A percentile compares a stretch with the other conserved stretches of the same genome.
phyloP scores from a whole-genome alignment of 2,329 filamentous ascomycete species.

The Sporothrix globosa region DNA sequence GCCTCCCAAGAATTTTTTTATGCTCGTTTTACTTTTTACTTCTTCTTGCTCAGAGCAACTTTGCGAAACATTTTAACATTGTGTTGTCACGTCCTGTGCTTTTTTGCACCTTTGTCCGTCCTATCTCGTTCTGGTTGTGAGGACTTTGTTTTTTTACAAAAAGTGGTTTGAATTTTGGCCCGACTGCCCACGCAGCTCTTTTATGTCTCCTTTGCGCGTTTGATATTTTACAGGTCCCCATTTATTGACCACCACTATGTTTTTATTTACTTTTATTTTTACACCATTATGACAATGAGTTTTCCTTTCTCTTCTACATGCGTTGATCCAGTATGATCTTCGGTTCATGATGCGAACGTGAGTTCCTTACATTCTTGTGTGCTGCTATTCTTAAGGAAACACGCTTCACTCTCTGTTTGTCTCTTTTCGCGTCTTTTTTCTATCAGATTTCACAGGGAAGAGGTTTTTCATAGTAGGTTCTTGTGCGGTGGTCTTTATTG shows the following conservation, averaged over 20 bases:
- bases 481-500: too few species aligned
- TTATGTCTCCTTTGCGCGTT: background rate
- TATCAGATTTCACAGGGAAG: too few species aligned
- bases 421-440: too few species aligned
- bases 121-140: background rate
- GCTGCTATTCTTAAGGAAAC: background rate
- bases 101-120: background rate
- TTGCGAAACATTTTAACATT: background rate
- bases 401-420: too few species aligned
- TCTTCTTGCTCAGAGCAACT: background rate
- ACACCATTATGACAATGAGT: background rate
- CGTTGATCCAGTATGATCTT: background rate
- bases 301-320: background rate
- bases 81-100: background rate
- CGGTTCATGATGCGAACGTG: background rate
- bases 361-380: background rate
- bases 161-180: constrained; percentile 14
- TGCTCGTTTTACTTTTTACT: background rate
- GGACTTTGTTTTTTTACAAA: background rate
- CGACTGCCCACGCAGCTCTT: constrained; percentile 14
- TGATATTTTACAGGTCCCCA: background rate
- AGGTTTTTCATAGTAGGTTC: too few species aligned
- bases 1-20: background rate
- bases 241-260: background rate
- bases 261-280: background rate